Percentiles rank a stretch among this genome's conserved stretches.
These are phyloP conservation scores for Clonostachys solani DNA, from an alignment of 2,329 filamentous ascomycete genomes.

Conservation along the genomic window DNA sequence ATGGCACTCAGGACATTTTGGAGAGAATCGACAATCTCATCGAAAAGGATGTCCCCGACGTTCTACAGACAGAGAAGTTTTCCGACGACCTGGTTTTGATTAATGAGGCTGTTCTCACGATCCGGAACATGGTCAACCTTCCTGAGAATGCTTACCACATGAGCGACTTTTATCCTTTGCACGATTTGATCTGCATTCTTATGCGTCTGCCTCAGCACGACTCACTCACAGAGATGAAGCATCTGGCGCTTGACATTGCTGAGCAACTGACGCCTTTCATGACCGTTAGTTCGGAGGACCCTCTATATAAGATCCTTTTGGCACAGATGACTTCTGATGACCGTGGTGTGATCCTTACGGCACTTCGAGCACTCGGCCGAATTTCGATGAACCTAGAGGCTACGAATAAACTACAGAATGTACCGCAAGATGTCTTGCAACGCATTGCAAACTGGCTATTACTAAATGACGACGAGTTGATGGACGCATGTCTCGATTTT, in stretches of 20 bases:
- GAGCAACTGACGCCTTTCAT: slow-evolving; percentile 86
- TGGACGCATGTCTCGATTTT: slow-evolving; percentile 87
- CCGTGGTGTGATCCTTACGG: slow-evolving; percentile 75
- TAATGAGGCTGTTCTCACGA: slow-evolving; percentile 80
- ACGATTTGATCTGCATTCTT: slow-evolving; percentile 79
- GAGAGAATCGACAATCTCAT: slow-evolving; percentile 64
- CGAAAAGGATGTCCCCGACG: slow-evolving; percentile 56
- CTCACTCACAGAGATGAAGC: slow-evolving; percentile 76
- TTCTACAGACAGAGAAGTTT: slow-evolving; percentile 69
- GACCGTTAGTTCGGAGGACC: slow-evolving; percentile 65
- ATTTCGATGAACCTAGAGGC: slow-evolving; percentile 85
- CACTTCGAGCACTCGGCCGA: slow-evolving; percentile 76
- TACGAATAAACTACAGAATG: slow-evolving; percentile 69
- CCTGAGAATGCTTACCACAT: slow-evolving; percentile 84
- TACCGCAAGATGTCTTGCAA: slow-evolving; percentile 62
- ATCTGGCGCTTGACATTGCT: slow-evolving; percentile 86
- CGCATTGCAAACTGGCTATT: slow-evolving; percentile 70
- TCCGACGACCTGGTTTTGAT: slow-evolving; percentile 69
- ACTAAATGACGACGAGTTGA: slow-evolving; percentile 84
- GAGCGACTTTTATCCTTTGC: slow-evolving; percentile 68
- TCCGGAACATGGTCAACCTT: slow-evolving; percentile 95
- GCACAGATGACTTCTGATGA: slow-evolving; percentile 64
- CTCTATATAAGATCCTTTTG: slow-evolving; percentile 74
- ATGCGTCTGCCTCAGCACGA: slow-evolving; percentile 73
- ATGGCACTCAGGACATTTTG: slow-evolving; percentile 51